Conservation (phyloP, 2,329 filamentous ascomycete genomes). For the Cadophora malorum region DNA sequence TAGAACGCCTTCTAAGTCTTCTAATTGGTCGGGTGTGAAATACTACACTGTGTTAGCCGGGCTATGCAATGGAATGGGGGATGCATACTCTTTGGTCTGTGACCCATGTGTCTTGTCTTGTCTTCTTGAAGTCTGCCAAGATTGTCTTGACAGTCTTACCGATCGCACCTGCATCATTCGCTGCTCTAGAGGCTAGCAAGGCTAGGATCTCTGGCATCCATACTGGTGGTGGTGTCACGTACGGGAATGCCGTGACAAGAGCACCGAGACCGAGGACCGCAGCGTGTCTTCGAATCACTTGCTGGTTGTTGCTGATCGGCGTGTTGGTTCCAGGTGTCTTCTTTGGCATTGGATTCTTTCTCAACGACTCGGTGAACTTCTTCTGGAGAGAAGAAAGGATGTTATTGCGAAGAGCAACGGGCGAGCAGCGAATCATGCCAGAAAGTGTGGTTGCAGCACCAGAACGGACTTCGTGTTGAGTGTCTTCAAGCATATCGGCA, state of each 20-base stretch:
- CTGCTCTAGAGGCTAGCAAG: slow-evolving; percentile 81
- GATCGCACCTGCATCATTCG: slow-evolving; percentile 87
- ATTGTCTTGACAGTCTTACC: slow-evolving; percentile 96
- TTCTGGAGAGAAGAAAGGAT: slow-evolving; percentile 78
- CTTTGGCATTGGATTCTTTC: slow-evolving; percentile 87
- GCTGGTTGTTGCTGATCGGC: slow-evolving; percentile 72
- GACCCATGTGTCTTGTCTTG: slow-evolving; percentile 96
- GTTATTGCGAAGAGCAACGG: slow-evolving; percentile 75
- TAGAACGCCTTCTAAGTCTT: slow-evolving; percentile 92
- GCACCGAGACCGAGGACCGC: slow-evolving; percentile 91
- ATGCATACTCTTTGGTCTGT: slow-evolving; percentile 91
- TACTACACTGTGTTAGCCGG: slow-evolving; percentile 55
- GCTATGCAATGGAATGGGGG: slow-evolving; percentile 19
- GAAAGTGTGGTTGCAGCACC: slow-evolving; percentile 92
- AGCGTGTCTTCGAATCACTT: slow-evolving; percentile 84
- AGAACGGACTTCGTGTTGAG: slow-evolving; percentile 91
- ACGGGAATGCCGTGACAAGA: slow-evolving; percentile 94
- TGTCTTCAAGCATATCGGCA: slow-evolving; percentile 91
- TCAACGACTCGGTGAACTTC: slow-evolving; percentile 80
- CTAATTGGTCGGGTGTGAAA: slow-evolving; percentile 90
- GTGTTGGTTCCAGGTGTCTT: slow-evolving; percentile 71
- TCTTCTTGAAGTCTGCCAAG: slow-evolving; percentile 98
- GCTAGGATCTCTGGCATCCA: slow-evolving; percentile 97
- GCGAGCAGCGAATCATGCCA: slow-evolving; percentile 98
- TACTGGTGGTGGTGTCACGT: slow-evolving; percentile 85